phyloP scores from a whole-genome alignment of 2,329 filamentous ascomycete species.

The Paecilomyces fulvus region DNA sequence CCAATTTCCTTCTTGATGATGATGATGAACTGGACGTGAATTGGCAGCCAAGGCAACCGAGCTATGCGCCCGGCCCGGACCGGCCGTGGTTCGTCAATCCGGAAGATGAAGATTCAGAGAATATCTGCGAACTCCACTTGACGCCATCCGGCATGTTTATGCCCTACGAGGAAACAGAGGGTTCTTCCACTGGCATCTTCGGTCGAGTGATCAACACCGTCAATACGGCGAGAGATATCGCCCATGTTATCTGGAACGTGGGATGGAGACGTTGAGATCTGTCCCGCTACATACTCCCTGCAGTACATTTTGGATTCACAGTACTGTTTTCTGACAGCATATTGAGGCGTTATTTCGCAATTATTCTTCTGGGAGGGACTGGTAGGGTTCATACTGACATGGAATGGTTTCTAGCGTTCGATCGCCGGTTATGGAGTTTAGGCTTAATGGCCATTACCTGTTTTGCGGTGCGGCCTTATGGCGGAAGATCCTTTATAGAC shows the following conservation, averaged over 20 bases:
- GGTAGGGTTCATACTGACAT: background rate
- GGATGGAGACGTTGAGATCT: slow-evolving; percentile 48
- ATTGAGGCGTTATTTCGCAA: background rate
- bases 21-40: slow-evolving; percentile 42
- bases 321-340: background rate
- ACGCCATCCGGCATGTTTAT: slow-evolving; percentile 87
- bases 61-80: slow-evolving; percentile 8
- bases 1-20: slow-evolving; percentile 56
- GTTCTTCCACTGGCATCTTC: slow-evolving; percentile 56
- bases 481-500: background rate
- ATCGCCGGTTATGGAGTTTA: background rate
- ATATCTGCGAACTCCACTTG: slow-evolving; percentile 56
- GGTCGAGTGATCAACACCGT: slow-evolving; percentile 73
- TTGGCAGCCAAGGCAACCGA: slow-evolving; percentile 31
- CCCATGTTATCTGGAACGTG: slow-evolving; percentile 59
- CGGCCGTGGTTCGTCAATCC: slow-evolving; percentile 26
- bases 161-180: slow-evolving; percentile 70
- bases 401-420: background rate
- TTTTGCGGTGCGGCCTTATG: background rate
- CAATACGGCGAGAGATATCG: slow-evolving; percentile 56
- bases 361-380: background rate
- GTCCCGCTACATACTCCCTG: background rate
- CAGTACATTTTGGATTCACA: background rate
- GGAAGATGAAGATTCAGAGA: slow-evolving; percentile 45
- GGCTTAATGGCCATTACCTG: background rate